Percentiles rank a stretch among this genome's conserved stretches.
These are phyloP conservation scores for Sclerotinia sclerotiorum DNA, from an alignment of 2,329 filamentous ascomycete species.

Conservation along the genomic window DNA sequence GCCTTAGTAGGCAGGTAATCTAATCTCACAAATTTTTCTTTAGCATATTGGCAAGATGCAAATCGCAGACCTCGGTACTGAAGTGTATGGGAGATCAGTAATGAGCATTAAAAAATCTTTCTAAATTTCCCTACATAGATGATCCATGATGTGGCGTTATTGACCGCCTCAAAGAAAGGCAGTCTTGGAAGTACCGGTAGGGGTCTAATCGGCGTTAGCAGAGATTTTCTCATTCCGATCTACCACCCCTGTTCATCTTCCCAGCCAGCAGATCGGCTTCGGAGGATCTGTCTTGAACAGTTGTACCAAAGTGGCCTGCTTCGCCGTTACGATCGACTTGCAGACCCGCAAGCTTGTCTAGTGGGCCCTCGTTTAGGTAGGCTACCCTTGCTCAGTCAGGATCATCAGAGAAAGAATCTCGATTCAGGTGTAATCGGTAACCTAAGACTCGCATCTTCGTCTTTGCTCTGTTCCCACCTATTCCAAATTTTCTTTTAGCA, in stretches of 20 bases:
- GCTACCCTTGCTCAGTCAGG: background rate
- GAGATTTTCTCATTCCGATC: background rate
- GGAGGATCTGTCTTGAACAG: background rate
- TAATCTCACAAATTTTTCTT: too few relatives aligned
- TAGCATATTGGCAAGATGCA: too few relatives aligned
- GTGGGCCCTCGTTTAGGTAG: background rate
- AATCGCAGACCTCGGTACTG: too few relatives aligned
- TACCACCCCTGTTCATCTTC: background rate
- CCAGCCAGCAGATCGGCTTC: background rate
- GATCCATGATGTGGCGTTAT: background rate
- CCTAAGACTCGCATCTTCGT: too few relatives aligned
- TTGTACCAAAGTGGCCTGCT: background rate
- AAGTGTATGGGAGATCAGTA: too few relatives aligned
- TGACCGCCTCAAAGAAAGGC: background rate
- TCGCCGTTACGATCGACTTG: slow-evolving; percentile 3
- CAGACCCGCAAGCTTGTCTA: slow-evolving; percentile 6
- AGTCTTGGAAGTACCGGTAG: background rate
- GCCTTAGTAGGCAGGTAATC: too few relatives aligned
- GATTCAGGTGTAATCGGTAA: too few relatives aligned
- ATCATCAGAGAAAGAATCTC: too few relatives aligned
- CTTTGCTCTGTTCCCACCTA: too few relatives aligned
- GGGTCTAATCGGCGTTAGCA: background rate
- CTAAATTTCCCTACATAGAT: too few relatives aligned
- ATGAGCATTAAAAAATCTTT: too few relatives aligned
- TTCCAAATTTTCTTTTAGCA: too few relatives aligned